A percentile compares a stretch with the other conserved stretches of the same genome.
Conservation (phyloP, 176 grass and related monocot genomes). For the Triticum turgidum region DNA sequence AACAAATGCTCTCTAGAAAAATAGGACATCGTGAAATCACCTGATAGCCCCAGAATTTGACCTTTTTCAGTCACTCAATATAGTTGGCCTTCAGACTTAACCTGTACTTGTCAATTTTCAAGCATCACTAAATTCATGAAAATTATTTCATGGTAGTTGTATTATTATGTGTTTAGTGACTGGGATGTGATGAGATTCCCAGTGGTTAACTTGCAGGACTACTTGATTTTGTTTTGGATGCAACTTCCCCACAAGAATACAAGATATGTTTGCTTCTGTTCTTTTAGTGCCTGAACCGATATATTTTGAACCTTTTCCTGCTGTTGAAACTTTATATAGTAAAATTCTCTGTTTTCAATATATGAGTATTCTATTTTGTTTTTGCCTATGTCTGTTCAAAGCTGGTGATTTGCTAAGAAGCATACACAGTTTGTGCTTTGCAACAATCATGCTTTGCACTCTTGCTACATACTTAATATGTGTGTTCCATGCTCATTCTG, state of each 20-base stretch:
- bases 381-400: background rate
- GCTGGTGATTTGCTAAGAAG: slow-evolving; percentile 19
- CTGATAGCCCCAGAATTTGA: background rate
- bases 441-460: background rate
- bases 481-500: slow-evolving; percentile 6
- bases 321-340: slow-evolving; percentile 1
- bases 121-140: slow-evolving; percentile 17
- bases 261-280: background rate
- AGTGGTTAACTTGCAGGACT: background rate
- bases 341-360: background rate
- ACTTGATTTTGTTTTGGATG: slow-evolving; percentile 11
- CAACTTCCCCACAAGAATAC: background rate
- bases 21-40: background rate
- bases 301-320: background rate
- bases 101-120: slow-evolving; percentile 5
- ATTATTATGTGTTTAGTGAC: background rate
- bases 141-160: background rate
- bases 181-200: background rate
- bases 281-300: background rate
- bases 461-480: background rate
- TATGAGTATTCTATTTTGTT: background rate
- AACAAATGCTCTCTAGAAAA: slow-evolving; percentile 7
- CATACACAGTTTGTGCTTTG: slow-evolving; percentile 13
- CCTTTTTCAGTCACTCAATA: background rate
- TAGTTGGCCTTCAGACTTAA: slow-evolving; percentile 3